Evolutionary conservation across 2,329 filamentous ascomycete genomes (phyloP).

Genomic region (Trichoderma breve): DNA sequence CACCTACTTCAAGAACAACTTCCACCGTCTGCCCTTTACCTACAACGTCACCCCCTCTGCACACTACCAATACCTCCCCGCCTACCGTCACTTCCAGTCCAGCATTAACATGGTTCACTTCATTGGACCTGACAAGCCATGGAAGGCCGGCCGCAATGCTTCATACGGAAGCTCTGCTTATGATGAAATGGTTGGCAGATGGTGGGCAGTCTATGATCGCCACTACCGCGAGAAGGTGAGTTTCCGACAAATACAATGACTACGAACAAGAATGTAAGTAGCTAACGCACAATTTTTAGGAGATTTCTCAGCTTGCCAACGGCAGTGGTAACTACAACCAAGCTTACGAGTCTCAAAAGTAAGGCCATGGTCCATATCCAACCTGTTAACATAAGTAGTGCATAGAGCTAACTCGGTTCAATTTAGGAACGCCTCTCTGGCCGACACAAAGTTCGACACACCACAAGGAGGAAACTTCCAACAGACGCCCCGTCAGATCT

Average conservation of each 20-base stretch:
- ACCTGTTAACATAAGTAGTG: not conserved
- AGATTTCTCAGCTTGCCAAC: conserved; percentile 21
- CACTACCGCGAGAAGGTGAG: conserved; percentile 66
- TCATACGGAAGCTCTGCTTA: conserved; percentile 62
- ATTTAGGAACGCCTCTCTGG: conserved; percentile 59
- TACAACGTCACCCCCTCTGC: conserved; percentile 98
- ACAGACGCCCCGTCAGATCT: conserved; percentile 81
- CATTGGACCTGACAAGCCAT: conserved; percentile 89
- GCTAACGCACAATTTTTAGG: not conserved
- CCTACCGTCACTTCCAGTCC: conserved; percentile 88
- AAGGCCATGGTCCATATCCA: conserved; percentile 25
- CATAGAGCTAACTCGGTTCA: conserved; percentile 5
- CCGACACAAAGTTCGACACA: conserved; percentile 77
- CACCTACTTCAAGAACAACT: conserved; percentile 82
- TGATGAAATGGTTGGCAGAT: conserved; percentile 78
- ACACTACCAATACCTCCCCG: conserved; percentile 96
- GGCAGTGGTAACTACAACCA: conserved; percentile 23
- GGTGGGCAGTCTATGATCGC: conserved; percentile 93
- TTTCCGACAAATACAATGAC: conserved; percentile 2
- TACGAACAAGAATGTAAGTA: not conserved
- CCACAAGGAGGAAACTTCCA: conserved; percentile 58
- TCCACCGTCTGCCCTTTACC: conserved; percentile 85
- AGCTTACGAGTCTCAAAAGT: conserved; percentile 56
- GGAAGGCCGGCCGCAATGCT: conserved; percentile 63
- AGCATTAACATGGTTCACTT: conserved; percentile 91